Evolutionary conservation across 2,329 filamentous ascomycete genomes (phyloP).

Genomic region (Periconia digitata): DNA sequence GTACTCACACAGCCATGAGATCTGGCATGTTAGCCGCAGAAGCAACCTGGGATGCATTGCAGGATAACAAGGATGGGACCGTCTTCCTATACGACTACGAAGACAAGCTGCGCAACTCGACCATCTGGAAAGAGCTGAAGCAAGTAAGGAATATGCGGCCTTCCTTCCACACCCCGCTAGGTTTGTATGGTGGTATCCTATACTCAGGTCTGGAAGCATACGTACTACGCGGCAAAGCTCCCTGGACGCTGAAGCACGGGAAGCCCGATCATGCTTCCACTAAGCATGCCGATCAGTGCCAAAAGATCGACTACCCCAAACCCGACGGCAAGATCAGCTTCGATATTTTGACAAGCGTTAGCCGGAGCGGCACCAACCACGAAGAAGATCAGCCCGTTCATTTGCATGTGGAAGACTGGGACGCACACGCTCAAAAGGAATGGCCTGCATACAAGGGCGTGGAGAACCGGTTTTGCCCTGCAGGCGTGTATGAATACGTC

Average conservation of each 20-base stretch:
- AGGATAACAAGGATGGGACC: slow-evolving; percentile 57
- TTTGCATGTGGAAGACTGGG: slow-evolving; percentile 93
- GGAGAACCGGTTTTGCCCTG: slow-evolving; percentile 96
- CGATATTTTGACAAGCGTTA: slow-evolving; percentile 94
- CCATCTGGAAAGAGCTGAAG: slow-evolving; percentile 91
- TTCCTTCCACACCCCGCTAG: slow-evolving; percentile 85
- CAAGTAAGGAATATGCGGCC: slow-evolving; percentile 97
- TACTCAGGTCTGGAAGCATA: slow-evolving; percentile 95
- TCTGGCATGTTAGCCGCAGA: slow-evolving; percentile 96
- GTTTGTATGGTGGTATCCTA: slow-evolving; percentile 83
- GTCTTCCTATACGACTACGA: slow-evolving; percentile 96
- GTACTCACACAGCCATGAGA: slow-evolving; percentile 96
- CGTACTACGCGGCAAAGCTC: slow-evolving; percentile 77
- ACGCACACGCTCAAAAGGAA: slow-evolving; percentile 78
- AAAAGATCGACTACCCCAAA: slow-evolving; percentile 95
- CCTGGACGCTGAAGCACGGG: slow-evolving; percentile 91
- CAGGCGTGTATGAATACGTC: slow-evolving; percentile 96
- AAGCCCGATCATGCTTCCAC: slow-evolving; percentile 76
- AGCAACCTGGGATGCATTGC: slow-evolving; percentile 78
- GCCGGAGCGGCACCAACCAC: slow-evolving; percentile 94
- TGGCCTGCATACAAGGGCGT: slow-evolving; percentile 89
- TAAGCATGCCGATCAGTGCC: slow-evolving; percentile 73
- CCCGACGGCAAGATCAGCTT: slow-evolving; percentile 94
- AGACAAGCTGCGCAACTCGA: slow-evolving; percentile 78
- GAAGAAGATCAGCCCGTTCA: slow-evolving; percentile 98